Evolutionary conservation across 2,329 filamentous ascomycete genomes (phyloP).

Genomic region (Beauveria pseudobassiana): DNA sequence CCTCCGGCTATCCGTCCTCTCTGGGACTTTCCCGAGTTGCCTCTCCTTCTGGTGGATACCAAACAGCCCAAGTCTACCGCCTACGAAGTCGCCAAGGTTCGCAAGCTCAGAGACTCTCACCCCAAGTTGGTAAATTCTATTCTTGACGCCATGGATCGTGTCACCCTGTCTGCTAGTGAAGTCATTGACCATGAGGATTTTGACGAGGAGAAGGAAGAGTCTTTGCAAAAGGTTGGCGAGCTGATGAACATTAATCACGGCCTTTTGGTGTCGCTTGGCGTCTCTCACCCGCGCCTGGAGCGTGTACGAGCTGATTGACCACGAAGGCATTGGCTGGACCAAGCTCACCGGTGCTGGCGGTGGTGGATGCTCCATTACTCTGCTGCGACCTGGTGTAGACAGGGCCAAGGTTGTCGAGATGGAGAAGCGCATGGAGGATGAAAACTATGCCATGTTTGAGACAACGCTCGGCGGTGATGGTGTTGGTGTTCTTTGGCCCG

Average conservation of each 20-base stretch:
- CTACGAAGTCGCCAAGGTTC: slow-evolving; percentile 81
- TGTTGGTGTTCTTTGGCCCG: slow-evolving; percentile 89
- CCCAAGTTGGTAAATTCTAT: slow-evolving; percentile 73
- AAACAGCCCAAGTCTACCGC: slow-evolving; percentile 79
- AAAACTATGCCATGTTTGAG: slow-evolving; percentile 78
- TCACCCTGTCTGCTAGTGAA: slow-evolving; percentile 48
- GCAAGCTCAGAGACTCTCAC: slow-evolving; percentile 59
- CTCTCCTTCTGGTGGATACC: slow-evolving; percentile 84
- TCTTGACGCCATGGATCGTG: slow-evolving; percentile 75
- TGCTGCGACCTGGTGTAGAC: slow-evolving; percentile 63
- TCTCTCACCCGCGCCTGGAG: slow-evolving; percentile 90
- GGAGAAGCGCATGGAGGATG: slow-evolving; percentile 55
- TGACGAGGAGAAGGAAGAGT: slow-evolving; percentile 54
- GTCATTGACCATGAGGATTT: slow-evolving; percentile 57
- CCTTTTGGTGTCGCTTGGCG: slow-evolving; percentile 79
- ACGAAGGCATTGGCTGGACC: slow-evolving; percentile 88
- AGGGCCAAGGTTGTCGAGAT: slow-evolving; percentile 52
- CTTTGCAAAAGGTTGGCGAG: slow-evolving; percentile 71
- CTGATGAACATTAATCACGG: slow-evolving; percentile 93
- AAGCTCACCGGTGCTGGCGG: slow-evolving; percentile 95
- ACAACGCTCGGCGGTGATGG: slow-evolving; percentile 89
- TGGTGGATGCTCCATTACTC: slow-evolving; percentile 89
- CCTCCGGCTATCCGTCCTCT: slow-evolving; percentile 71
- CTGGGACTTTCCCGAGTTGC: slow-evolving; percentile 85
- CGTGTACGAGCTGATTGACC: slow-evolving; percentile 85